Conservation (phyloP, 345 rosid species). For the Eucalyptus grandis region DNA sequence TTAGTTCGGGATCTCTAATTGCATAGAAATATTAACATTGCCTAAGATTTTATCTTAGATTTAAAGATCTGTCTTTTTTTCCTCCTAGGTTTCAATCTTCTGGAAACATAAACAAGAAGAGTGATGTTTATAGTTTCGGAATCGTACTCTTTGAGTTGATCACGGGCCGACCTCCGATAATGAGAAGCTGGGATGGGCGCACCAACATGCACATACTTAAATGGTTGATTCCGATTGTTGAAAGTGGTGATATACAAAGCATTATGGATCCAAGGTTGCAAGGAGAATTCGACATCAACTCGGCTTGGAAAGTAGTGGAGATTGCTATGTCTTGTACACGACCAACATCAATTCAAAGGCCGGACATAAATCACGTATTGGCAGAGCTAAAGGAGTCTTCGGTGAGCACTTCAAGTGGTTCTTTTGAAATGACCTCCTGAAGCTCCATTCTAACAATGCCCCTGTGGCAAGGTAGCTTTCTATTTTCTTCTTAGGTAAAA, state of each 20-base stretch:
- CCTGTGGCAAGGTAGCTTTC: not conserved
- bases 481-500: too few species aligned
- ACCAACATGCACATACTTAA: constrained; percentile 18
- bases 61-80: too few species aligned
- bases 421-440: not conserved
- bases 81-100: too few species aligned
- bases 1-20: too few species aligned
- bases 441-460: not conserved
- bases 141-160: not conserved
- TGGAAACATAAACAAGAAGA: too few species aligned
- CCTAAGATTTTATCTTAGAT: too few species aligned
- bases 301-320: constrained; percentile 36
- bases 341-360: constrained; percentile 15
- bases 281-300: constrained; percentile 21
- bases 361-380: constrained; percentile 26
- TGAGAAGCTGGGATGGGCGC: not conserved
- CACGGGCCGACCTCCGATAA: constrained; percentile 28
- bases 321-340: constrained; percentile 33
- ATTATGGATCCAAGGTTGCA: constrained; percentile 39
- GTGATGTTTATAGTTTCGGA: too few species aligned
- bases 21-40: too few species aligned
- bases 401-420: not conserved
- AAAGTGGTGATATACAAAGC: constrained; percentile 25
- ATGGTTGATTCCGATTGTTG: constrained; percentile 28
- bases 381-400: constrained; percentile 17